phyloP scores from a whole-genome alignment of 257 asterid species.

The Penstemon newberryi region DNA sequence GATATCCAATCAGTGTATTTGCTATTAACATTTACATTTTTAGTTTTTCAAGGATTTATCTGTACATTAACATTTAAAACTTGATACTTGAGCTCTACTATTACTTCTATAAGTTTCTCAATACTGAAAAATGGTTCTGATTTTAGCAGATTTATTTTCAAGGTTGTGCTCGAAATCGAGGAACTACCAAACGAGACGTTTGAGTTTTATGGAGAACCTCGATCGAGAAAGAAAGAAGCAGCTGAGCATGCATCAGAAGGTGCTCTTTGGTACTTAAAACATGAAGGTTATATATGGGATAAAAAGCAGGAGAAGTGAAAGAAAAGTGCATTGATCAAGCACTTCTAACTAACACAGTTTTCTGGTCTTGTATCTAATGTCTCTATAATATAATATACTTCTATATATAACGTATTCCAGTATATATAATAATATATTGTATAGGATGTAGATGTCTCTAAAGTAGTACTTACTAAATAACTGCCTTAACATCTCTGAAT shows the following conservation, averaged over 20 bases:
- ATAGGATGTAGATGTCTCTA: no score
- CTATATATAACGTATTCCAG: no score
- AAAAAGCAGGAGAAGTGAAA: constrained; percentile 12
- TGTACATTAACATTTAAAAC: no score
- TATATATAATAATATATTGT: no score
- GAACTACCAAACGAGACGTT: constrained; percentile 40
- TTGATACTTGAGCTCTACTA: background rate
- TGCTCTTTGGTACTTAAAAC: constrained; percentile 68
- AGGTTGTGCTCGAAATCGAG: constrained; percentile 54
- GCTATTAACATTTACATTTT: no score
- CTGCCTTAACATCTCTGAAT: no score
- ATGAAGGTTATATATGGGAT: constrained; percentile 51
- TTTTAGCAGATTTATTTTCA: constrained; percentile 61
- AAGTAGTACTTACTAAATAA: no score
- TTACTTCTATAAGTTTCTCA: constrained; percentile 12
- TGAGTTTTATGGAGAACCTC: constrained; percentile 67
- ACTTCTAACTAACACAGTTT: no score
- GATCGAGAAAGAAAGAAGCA: constrained; percentile 70
- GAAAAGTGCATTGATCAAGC: background rate
- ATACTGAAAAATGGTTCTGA: background rate
- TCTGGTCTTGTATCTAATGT: no score
- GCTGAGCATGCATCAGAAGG: constrained; percentile 81
- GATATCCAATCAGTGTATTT: no score
- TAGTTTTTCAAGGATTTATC: no score
- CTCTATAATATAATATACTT: no score